Conservation (phyloP, 768 basidiomycete species). For the Lactarius vividus region DNA sequence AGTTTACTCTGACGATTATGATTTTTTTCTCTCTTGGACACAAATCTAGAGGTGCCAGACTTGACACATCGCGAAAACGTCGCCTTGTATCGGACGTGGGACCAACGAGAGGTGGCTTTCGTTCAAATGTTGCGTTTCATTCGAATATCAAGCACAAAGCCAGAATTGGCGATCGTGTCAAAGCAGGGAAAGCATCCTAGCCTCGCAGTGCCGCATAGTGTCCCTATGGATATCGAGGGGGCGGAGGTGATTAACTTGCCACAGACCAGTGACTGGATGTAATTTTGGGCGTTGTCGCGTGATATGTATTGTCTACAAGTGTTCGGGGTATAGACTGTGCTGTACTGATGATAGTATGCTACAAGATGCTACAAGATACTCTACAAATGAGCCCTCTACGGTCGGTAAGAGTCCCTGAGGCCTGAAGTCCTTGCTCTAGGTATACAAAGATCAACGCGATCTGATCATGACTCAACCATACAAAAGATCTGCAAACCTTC, state of each 20-base stretch:
- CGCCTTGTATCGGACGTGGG: constrained; percentile 72
- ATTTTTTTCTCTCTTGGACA: neutral
- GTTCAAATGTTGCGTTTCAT: constrained; percentile 72
- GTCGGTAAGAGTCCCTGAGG: constrained; percentile 3
- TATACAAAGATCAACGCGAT: neutral
- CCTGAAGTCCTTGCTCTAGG: constrained; percentile 13
- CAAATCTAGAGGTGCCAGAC: constrained; percentile 65
- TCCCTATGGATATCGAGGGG: constrained; percentile 27
- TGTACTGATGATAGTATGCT: constrained; percentile 23
- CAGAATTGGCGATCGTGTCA: constrained; percentile 48
- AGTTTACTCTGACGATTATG: neutral
- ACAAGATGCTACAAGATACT: constrained; percentile 19
- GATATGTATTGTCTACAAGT: constrained; percentile 11
- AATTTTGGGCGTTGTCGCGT: neutral
- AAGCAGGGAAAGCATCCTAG: constrained; percentile 57
- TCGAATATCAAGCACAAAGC: constrained; percentile 62
- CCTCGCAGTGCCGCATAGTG: constrained; percentile 27
- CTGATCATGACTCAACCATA: constrained; percentile 30
- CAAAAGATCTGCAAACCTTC: constrained; percentile 37
- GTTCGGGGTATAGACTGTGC: constrained; percentile 17
- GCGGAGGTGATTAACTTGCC: constrained; percentile 28
- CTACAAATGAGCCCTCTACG: constrained; percentile 27
- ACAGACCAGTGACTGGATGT: neutral
- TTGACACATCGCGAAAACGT: constrained; percentile 71
- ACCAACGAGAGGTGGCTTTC: constrained; percentile 70